Percentiles rank a stretch among this genome's conserved stretches.
Conservation (phyloP, 495 filamentous ascomycete genomes). For the Aspergillus sclerotioniger region DNA sequence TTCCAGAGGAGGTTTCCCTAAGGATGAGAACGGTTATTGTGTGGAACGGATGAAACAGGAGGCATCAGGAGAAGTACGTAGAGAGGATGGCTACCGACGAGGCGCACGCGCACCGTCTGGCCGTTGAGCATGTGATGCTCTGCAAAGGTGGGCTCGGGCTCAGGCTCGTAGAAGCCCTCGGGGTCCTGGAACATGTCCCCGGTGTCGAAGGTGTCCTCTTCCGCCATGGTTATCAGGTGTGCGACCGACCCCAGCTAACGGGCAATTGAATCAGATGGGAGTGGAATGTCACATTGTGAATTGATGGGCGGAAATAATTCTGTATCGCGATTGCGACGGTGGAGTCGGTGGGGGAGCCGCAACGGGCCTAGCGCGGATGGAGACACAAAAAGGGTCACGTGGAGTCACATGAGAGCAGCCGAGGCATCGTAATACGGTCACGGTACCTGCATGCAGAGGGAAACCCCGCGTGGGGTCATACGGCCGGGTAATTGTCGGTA, state of each 20-base stretch:
- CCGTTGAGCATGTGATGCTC: constrained; percentile 67
- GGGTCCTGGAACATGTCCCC: constrained; percentile 75
- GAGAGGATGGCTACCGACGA: constrained; percentile 86
- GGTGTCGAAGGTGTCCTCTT: constrained; percentile 41
- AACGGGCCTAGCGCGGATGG: constrained; percentile 3
- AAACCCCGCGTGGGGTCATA: constrained; percentile 15
- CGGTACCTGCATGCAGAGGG: constrained; percentile 10
- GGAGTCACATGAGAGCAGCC: constrained; percentile 8
- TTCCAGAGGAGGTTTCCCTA: constrained; percentile 91
- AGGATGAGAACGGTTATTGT: constrained; percentile 13
- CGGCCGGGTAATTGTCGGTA: constrained; percentile 20
- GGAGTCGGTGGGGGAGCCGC: constrained; percentile 13
- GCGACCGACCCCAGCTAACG: neutral
- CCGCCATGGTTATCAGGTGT: constrained; percentile 19
- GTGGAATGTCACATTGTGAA: neutral
- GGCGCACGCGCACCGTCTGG: constrained; percentile 64
- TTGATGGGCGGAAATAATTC: constrained; percentile 5
- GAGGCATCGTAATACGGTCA: constrained; percentile 17
- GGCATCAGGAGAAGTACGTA: constrained; percentile 56
- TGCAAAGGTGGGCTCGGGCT: constrained; percentile 65
- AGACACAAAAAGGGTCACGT: constrained; percentile 13
- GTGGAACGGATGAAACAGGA: neutral
- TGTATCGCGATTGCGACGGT: constrained; percentile 11
- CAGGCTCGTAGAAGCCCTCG: constrained; percentile 68
- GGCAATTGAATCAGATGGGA: neutral